Percentiles rank a stretch among this genome's conserved stretches.
phyloP scores from a whole-genome alignment of 768 basidiomycete genomes.

The Pleurotus eryngii region DNA sequence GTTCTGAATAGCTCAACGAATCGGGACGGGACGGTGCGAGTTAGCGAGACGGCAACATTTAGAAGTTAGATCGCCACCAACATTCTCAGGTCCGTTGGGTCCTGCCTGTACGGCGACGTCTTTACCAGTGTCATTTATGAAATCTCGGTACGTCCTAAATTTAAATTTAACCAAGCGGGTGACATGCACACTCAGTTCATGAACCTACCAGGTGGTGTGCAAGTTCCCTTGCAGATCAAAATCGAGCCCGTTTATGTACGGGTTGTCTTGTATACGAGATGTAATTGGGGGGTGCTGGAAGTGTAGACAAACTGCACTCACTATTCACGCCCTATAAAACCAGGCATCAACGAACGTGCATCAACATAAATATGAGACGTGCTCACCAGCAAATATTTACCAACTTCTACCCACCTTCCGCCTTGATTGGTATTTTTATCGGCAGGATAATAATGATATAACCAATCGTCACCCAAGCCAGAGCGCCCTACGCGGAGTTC shows the following conservation, averaged over 20 bases:
- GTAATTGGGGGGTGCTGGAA: neutral
- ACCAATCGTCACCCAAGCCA: slow-evolving; percentile 34
- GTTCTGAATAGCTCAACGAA: slow-evolving; percentile 19
- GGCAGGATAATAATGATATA: slow-evolving; percentile 28
- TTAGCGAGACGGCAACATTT: neutral
- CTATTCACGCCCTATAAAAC: slow-evolving; percentile 30
- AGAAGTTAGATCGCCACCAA: slow-evolving; percentile 10
- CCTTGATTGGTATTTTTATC: slow-evolving; percentile 18
- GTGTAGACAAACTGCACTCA: slow-evolving; percentile 6
- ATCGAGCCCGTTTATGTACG: slow-evolving; percentile 35
- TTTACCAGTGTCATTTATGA: slow-evolving; percentile 33
- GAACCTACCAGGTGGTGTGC: slow-evolving; percentile 26
- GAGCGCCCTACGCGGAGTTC: slow-evolving; percentile 32
- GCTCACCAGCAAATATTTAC: slow-evolving; percentile 32
- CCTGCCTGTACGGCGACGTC: slow-evolving; percentile 36
- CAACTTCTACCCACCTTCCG: slow-evolving; percentile 17
- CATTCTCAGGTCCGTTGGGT: slow-evolving; percentile 36
- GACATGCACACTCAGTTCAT: neutral
- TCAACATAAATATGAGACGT: too few relatives aligned
- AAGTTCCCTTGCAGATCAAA: slow-evolving; percentile 26
- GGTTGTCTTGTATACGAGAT: slow-evolving; percentile 24
- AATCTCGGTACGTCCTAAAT: slow-evolving; percentile 34
- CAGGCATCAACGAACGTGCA: too few relatives aligned
- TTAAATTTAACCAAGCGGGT: neutral
- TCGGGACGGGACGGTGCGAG: neutral